A percentile compares a stretch with the other conserved stretches of the same genome.
Evolutionary conservation across 202 grass and related monocot species (phyloP).

Genomic region (Sporobolus alterniflorus): DNA sequence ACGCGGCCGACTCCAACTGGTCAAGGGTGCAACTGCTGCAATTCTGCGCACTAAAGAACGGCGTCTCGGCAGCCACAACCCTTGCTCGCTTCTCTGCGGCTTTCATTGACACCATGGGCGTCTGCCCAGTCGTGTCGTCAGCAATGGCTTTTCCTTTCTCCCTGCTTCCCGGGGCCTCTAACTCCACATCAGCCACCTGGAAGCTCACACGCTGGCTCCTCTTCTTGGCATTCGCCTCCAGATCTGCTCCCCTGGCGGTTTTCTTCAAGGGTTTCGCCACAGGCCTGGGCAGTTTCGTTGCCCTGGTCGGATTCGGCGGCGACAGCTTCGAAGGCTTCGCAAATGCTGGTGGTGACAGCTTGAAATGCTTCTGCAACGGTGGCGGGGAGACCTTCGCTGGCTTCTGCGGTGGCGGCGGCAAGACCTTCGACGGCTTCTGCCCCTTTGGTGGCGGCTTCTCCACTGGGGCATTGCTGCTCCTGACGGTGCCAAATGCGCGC

Average conservation of each 20-base stretch:
- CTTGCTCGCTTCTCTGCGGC: conserved; percentile 13
- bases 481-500: conserved; percentile 62
- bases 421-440: conserved; percentile 19
- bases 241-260: conserved; percentile 3
- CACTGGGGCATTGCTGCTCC: conserved; percentile 48
- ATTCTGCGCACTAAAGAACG: conserved; percentile 70
- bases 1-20: conserved; percentile 57
- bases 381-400: conserved; percentile 1
- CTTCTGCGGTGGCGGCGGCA: neutral
- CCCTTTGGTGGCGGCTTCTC: conserved; percentile 39
- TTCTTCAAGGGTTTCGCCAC: conserved; percentile 38
- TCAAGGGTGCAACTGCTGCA: conserved; percentile 58
- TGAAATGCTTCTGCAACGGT: conserved; percentile 36
- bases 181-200: conserved; percentile 29
- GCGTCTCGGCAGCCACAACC: conserved; percentile 34
- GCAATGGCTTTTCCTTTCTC: conserved; percentile 29
- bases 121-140: conserved; percentile 34
- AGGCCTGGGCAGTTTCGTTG: conserved; percentile 22
- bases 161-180: neutral
- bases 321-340: conserved; percentile 36
- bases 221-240: conserved; percentile 36
- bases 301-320: conserved; percentile 37
- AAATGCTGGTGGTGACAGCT: conserved; percentile 8
- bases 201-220: conserved; percentile 47
- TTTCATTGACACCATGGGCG: conserved; percentile 47